Percentiles rank a stretch among this genome's conserved stretches.
phyloP scores from a whole-genome alignment of 331 rosid genomes.

The Prunus yedoensis region DNA sequence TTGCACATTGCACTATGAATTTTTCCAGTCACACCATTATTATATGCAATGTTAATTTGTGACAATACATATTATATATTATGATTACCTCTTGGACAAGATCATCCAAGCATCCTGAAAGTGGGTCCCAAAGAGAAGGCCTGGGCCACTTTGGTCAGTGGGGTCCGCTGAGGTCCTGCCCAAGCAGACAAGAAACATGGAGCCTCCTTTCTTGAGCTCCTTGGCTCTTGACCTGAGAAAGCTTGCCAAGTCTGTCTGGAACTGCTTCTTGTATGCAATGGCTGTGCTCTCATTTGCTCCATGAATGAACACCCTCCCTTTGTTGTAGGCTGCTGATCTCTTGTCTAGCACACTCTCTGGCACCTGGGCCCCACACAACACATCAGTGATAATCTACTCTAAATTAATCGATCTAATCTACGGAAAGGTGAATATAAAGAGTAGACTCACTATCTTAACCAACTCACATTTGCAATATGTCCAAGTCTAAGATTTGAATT shows the following conservation, averaged over 20 bases:
- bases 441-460: rapidly evolving
- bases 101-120: slow-evolving; percentile 99
- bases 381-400: not conserved
- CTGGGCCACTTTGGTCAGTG: slow-evolving; percentile 95
- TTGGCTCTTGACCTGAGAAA: slow-evolving; percentile 70
- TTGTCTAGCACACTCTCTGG: slow-evolving; percentile 77
- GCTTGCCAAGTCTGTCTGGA: slow-evolving; percentile 71
- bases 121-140: slow-evolving; percentile 95
- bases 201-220: slow-evolving; percentile 84
- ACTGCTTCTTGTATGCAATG: slow-evolving; percentile 72
- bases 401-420: too few relatives aligned
- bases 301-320: slow-evolving; percentile 84
- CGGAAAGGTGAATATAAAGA: rapidly evolving
- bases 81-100: slow-evolving; percentile 91
- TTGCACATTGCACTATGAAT: not conserved
- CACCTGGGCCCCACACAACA: slow-evolving; percentile 38
- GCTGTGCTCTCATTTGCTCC: slow-evolving; percentile 71
- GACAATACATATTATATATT: not conserved
- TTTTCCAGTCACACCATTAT: not conserved
- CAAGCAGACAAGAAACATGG: slow-evolving; percentile 90
- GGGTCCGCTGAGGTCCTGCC: slow-evolving; percentile 91
- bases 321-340: slow-evolving; percentile 70
- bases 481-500: not conserved
- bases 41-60: not conserved
- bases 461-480: rapidly evolving